Base-by-base conservation (phyloP, 1,284 basidiomycete species). In the Vanrija humicola region DNA sequence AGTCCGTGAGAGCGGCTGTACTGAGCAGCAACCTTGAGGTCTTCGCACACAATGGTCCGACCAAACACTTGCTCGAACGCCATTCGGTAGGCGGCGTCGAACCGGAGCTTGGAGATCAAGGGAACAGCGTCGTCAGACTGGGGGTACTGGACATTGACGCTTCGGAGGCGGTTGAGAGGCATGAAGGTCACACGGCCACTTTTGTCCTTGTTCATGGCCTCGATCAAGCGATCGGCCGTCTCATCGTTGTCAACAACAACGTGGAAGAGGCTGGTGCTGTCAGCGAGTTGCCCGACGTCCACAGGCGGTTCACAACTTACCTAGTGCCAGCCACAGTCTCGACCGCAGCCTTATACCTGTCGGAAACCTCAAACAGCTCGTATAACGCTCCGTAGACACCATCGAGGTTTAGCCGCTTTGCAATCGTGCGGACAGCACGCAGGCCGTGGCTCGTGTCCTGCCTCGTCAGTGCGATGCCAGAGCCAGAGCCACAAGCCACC, bases 51-150 rank as follows among this genome's bases (percentile, higher is more conserved):
- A 73, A 95, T 92, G 0, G 93, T 98, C 75, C 92, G 92, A 34
- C 93, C 93, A 67, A 99, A 99, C n/a, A 98, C 92, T 73, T 98
- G 95, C 70, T 94, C 86, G 76, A 98, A 91, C 0, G 96, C 96
- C 63, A 89, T 88, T 42, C 82, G 79, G 68, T 87, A 87, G 16
- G 74, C 74, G 3, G 79, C 79, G 62, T 94, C 87, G 69, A 86
- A 98, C 3, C 81, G 80, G 54, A 99, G 82, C 74, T 94, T 94
- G 59, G 86, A 83, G 50, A 93, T 80, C 56, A 94, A 83, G 0
- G 93, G 90, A 43, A 97, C 85, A 0, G 91, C 92, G 64, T 98
- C 95, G 54, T 86, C 83, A 5, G 86, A 87, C 61, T 88, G 86
- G 0, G 93, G 93, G 58, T 82, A 81, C 49, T 76, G 74, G 49